Evolutionary conservation across 768 basidiomycete genomes (phyloP), one percentile per base, ranked within the genome.

Genomic region (Lactarius sanguifluus): DNA sequence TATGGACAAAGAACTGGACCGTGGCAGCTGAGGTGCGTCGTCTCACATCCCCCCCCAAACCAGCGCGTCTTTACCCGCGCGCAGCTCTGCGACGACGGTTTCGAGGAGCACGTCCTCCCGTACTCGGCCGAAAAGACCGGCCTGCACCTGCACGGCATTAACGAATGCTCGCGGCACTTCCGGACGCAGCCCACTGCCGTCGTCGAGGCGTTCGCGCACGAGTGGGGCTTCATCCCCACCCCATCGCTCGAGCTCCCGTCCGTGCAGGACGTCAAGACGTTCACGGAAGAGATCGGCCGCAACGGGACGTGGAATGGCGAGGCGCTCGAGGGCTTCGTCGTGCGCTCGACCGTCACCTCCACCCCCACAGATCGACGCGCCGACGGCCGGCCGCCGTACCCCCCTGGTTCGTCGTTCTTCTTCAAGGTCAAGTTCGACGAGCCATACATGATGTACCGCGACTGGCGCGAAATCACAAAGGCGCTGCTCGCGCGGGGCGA

Each of bases 361-460:
- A 18, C 16, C 41, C 82, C 80, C 32, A 74, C 73, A 0, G 76
- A 75, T 59, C 75, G 71, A 62, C 71, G 56, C 28, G 50, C 75
- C 25, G 61, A 69, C 23, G 59, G 62, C 4, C n/a, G n/a, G 20
- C 82, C 85, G 1, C 95, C 94, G 0, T 97, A 98, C 73, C 75
- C 81, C 0, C 77, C 87, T 1, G 92, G 90, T 36, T 86, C 90
- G 2, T 89, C 93, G 0, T 96, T 98, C 82, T 98, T 99, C 83
- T 98, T 97, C 87, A 99, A 99, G 75, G 83, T 98, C 79, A 99
- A 99, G 75, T 98, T 98, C 76, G 95, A 98, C 76, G 94, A 98
- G 73, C 96, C 96, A 2, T 99, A 99, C 75, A 88, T 98, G 84
- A 96, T 96, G 87, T 98, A 97, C 78, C 89, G 97, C 63, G 92